Conservation (phyloP, 192 early-diverging fungal species). For the Coemansia furcata region DNA sequence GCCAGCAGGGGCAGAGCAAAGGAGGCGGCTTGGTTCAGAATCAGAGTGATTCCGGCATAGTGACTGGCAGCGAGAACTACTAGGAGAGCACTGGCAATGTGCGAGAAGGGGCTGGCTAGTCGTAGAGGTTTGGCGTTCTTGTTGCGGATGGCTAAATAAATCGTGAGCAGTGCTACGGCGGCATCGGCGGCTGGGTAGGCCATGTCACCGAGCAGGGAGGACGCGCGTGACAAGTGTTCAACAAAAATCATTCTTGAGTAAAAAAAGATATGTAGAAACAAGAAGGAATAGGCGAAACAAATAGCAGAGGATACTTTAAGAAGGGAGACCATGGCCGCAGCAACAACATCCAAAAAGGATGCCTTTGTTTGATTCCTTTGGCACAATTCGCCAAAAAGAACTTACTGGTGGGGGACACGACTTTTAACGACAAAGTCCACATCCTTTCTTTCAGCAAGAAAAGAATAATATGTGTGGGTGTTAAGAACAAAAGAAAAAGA, state of each 20-base stretch:
- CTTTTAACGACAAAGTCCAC: too few relatives aligned
- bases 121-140: not conserved
- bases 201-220: not conserved
- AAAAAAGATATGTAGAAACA: too few relatives aligned
- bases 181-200: not conserved
- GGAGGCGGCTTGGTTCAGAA: not conserved
- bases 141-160: not conserved
- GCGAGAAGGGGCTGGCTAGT: not conserved
- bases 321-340: too few relatives aligned
- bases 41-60: not conserved
- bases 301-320: too few relatives aligned
- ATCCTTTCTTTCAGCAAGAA: too few relatives aligned
- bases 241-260: too few relatives aligned
- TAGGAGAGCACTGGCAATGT: not conserved
- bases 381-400: too few relatives aligned
- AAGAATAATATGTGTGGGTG: too few relatives aligned
- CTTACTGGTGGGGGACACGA: too few relatives aligned
- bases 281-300: too few relatives aligned
- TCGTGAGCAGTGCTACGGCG: not conserved
- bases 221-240: not conserved
- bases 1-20: not conserved
- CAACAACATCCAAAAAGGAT: too few relatives aligned
- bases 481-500: not conserved
- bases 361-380: too few relatives aligned
- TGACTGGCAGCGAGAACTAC: slow-evolving; percentile 3